These are phyloP conservation scores for Centaurea solstitialis DNA, from an alignment of 129 eudicot genomes.

Conservation along the genomic window DNA sequence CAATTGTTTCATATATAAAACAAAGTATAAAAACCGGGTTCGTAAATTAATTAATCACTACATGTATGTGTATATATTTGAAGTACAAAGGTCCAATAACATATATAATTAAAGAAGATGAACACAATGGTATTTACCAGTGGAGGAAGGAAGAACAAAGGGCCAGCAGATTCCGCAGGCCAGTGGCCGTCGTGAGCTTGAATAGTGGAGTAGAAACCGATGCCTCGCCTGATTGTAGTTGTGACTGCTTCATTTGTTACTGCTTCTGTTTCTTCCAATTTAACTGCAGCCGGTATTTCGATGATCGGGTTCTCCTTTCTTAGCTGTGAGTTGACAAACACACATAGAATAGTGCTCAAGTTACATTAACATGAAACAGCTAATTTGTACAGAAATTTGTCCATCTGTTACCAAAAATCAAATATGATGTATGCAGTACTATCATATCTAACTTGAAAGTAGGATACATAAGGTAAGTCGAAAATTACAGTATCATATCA, in stretches of 20 bases:
- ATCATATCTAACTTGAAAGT: too few species aligned
- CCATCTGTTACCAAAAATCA: background rate
- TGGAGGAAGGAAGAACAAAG: slow-evolving; percentile 65
- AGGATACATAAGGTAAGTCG: too few species aligned
- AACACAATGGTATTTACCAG: slow-evolving; percentile 30
- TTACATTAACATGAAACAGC: background rate
- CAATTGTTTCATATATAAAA: too few species aligned
- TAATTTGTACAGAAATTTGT: background rate
- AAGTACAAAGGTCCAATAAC: too few species aligned
- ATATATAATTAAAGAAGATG: background rate
- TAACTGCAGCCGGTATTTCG: slow-evolving; percentile 25
- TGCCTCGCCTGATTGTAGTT: slow-evolving; percentile 49
- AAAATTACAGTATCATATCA: too few species aligned
- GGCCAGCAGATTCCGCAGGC: slow-evolving; percentile 81
- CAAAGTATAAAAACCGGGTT: too few species aligned
- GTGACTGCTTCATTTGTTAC: slow-evolving; percentile 45
- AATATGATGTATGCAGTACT: too few species aligned
- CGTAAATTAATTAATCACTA: too few species aligned
- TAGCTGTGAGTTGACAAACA: slow-evolving; percentile 29
- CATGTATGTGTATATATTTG: too few species aligned
- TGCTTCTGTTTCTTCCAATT: slow-evolving; percentile 38
- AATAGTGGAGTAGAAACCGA: slow-evolving; percentile 52
- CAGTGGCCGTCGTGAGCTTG: slow-evolving; percentile 75
- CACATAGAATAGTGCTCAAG: background rate
- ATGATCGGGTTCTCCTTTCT: slow-evolving; percentile 45